Evolutionary conservation across 495 filamentous ascomycete genomes (phyloP).

Genomic region (Rostrohypoxylon terebratum): DNA sequence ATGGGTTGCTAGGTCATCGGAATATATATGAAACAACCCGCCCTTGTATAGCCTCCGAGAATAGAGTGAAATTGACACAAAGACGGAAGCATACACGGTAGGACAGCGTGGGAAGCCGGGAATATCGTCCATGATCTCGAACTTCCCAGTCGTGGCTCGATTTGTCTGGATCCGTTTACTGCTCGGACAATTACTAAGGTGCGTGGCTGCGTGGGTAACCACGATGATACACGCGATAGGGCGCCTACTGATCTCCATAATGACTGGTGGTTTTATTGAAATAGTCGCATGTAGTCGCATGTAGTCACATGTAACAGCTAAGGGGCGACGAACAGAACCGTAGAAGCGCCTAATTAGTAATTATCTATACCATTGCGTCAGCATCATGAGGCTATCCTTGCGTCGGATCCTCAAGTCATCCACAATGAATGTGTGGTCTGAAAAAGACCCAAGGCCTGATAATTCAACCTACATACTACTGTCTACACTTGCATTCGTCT

Average conservation of each 20-base stretch:
- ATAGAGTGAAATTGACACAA: not conserved
- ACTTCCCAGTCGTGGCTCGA: constrained; percentile 2
- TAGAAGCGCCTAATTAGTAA: not conserved
- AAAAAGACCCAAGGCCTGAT: not conserved
- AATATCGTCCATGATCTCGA: constrained; percentile 15
- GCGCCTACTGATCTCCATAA: not conserved
- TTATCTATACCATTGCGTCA: constrained; percentile 7
- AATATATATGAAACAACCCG: constrained; percentile 22
- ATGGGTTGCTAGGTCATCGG: constrained; percentile 11
- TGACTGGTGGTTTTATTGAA: not conserved
- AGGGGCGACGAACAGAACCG: not conserved
- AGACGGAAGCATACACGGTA: not conserved
- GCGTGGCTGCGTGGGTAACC: not conserved
- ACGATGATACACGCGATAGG: not conserved
- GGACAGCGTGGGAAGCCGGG: constrained; percentile 13
- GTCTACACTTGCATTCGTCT: not conserved
- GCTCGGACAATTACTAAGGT: constrained; percentile 1
- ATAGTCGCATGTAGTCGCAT: not conserved
- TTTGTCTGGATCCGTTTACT: not conserved
- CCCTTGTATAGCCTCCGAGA: constrained; percentile 15
- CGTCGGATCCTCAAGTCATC: constrained; percentile 15
- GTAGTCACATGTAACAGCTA: not conserved
- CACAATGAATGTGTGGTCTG: not conserved
- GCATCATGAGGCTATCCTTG: constrained; percentile 12
- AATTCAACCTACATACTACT: constrained; percentile 13